Evolutionary conservation across 805 yeast genomes (phyloP), one percentile per base, ranked within the genome.

Genomic region (Cyberlindnera galapagoensis): DNA sequence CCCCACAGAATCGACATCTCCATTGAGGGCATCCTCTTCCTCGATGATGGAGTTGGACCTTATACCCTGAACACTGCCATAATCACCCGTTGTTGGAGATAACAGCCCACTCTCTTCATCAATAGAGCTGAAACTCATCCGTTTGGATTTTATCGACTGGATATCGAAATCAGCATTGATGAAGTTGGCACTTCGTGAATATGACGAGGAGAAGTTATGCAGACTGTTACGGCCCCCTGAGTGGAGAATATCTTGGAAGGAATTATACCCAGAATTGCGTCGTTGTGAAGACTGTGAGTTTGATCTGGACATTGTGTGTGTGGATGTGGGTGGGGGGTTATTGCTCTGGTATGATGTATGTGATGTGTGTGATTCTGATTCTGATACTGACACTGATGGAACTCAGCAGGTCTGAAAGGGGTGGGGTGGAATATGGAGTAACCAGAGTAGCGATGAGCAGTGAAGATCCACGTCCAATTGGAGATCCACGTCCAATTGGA

Each of bases 161-260:
- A 49, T 46, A 26, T 51, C 54, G 26, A 51, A 49, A 17, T 51
- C 56, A 2, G 49, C 51, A 21, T 43, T 41, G n/a, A 49, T 36
- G 35, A 48, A 49, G 30, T 45, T 45, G 17, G 53, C 37, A 9
- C 49, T 40, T 3, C 56, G 39, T 10, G 53, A 43, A 21, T 42
- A 49, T 0, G 56, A 51, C 0, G 49, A 37, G 1, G 53, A 52
- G 38, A 49, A 51, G 28, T 42, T 49, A 10, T 31, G 35, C n/a
- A 49, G 23, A 5, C 53, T 48, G 33, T 51, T 49, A 7, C 35
- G 41, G 3, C 56, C 56, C 7, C 52, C 51, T 3, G 47, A 35
- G 20, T 25, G 32, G 4, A 49, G 29, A 18, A 48, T 40, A 21
- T 47, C 52, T 21, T 49, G 52, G 25, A 49, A 41, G 4, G 55